Evolutionary conservation across 2,329 filamentous ascomycete species (phyloP), one percentile per base, ranked within the genome.

Genomic region (Aspergillus phoenicis): DNA sequence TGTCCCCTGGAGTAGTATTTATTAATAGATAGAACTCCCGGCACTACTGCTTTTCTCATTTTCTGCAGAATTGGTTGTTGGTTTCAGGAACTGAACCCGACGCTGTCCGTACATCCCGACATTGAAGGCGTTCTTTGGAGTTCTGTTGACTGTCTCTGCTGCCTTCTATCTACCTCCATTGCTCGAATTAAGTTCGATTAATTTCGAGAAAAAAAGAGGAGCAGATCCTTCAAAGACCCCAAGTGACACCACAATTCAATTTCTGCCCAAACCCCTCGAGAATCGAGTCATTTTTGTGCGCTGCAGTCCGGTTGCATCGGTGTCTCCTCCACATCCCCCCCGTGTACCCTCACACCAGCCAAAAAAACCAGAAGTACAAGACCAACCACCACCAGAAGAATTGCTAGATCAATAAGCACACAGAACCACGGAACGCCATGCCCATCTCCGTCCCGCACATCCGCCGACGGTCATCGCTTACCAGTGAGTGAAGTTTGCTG

Each of bases 401-500:
- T 5, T 11, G 11, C 20, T 24, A 45, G 20, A 45, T 45, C 41
- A 13, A 13, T 24, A 20, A 53, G 6, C 36, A 52, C 15, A 6
- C 5, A 20, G 33, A 45, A 43, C 15, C 36, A 20, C 52, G 52
- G 52, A 28, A 63, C 71, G 62, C 58, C 59, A 77, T 78, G 76
- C 70, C 73, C 17, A 60, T 64, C 26, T 52, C 58, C 58, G 69
- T 75, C 58, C 68, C 71, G 64, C 71, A 73, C 66, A 72, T 76
- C 68, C 75, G 72, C 65, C 76, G 72, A 48, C 67, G 75, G 61
- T 77, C 76, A 48, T 75, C 73, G 45, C 58, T 70, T 36, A 36
- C 62, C 48, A 65, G 62, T 59, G 64, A 74, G 76, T 71, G 54
- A 49, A 49, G 48, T 33, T 39, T 54, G 39, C 54, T 56, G 59